Conservation (phyloP, 768 basidiomycete genomes). For the Podaxis sp. region DNA sequence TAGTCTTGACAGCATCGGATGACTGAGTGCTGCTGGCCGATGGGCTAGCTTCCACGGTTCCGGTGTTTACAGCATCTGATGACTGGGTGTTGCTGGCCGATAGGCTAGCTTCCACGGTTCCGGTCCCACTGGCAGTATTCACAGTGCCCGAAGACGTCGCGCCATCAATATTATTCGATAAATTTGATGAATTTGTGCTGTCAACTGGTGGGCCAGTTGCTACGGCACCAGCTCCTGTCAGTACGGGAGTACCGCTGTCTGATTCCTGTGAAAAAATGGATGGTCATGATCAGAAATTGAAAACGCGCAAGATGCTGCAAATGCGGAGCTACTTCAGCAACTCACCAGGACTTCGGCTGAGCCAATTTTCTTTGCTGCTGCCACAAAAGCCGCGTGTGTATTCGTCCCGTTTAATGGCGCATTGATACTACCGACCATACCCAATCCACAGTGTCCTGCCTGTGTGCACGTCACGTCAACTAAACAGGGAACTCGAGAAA, state of each 20-base stretch:
- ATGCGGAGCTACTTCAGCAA: background rate
- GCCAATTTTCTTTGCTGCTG: slow-evolving; percentile 18
- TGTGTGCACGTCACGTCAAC: slow-evolving; percentile 11
- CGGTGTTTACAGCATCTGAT: too few species aligned
- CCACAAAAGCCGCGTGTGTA: slow-evolving; percentile 14
- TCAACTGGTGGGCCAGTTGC: slow-evolving; percentile 10
- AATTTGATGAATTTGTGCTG: background rate
- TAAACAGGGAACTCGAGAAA: background rate
- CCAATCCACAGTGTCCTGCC: slow-evolving; percentile 45
- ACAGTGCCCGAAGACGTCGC: too few species aligned
- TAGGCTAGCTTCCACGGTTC: too few species aligned
- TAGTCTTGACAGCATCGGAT: slow-evolving; percentile 11
- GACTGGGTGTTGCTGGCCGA: too few species aligned
- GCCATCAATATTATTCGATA: too few species aligned
- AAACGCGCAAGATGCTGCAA: background rate
- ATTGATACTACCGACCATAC: slow-evolving; percentile 41
- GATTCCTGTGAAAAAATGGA: background rate
- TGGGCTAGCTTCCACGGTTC: too few species aligned
- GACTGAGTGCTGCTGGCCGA: background rate
- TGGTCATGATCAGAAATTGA: background rate
- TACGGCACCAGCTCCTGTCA: slow-evolving; percentile 13
- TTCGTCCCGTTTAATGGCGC: slow-evolving; percentile 17
- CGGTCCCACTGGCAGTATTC: too few species aligned
- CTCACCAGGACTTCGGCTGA: slow-evolving; percentile 13
- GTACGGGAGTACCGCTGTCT: slow-evolving; percentile 20